phyloP scores from a whole-genome alignment of 345 rosid species.

The Salix dunnii region DNA sequence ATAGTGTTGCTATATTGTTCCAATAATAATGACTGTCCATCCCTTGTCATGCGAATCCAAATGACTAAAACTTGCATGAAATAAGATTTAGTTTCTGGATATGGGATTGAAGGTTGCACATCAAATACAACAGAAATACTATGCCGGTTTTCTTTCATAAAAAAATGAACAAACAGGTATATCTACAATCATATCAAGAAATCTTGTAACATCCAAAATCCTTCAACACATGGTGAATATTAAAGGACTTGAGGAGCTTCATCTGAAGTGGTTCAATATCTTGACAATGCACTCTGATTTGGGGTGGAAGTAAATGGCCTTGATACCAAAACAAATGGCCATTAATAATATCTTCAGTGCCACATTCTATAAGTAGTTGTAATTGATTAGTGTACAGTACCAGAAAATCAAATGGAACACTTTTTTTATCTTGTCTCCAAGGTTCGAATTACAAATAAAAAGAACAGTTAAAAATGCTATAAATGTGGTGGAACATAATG shows the following conservation, averaged over 20 bases:
- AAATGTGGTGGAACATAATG: neutral
- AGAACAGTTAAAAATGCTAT: neutral
- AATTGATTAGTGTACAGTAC: neutral
- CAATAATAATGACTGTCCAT: neutral
- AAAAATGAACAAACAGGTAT: neutral
- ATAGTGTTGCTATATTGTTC: neutral
- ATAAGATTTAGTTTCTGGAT: neutral
- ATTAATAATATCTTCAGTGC: neutral
- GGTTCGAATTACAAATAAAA: neutral
- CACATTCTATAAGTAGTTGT: neutral
- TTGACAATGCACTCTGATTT: neutral
- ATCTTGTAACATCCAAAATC: neutral
- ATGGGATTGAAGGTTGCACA: neutral
- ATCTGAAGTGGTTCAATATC: neutral
- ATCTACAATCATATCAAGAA: neutral
- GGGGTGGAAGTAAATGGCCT: neutral
- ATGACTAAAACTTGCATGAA: neutral
- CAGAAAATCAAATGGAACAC: neutral
- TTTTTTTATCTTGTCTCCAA: neutral
- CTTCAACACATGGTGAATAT: neutral
- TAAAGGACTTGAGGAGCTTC: neutral
- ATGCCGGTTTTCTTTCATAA: neutral
- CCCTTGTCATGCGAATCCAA: neutral
- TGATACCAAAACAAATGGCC: neutral
- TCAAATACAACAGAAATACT: neutral